Evolutionary conservation across 1,284 basidiomycete genomes (phyloP).

Genomic region (Heterobasidion parviporum): DNA sequence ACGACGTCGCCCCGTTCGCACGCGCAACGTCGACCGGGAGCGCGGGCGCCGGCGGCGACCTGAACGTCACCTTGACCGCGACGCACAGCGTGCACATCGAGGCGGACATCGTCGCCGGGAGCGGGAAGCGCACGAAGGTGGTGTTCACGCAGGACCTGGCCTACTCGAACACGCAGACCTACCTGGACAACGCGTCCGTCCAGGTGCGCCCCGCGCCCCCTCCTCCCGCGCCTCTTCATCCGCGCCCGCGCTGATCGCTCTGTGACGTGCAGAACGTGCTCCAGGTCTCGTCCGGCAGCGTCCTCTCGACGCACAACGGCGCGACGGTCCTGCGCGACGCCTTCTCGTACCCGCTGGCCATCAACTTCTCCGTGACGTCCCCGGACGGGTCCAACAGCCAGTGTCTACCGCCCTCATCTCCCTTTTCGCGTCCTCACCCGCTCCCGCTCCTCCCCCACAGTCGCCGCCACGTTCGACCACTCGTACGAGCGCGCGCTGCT

Average conservation of each 20-base stretch:
- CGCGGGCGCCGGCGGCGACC: constrained; percentile 29
- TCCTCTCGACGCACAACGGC: constrained; percentile 55
- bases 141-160: constrained; percentile 44
- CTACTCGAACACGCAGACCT: constrained; percentile 50
- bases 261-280: constrained; percentile 39
- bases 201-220: constrained; percentile 31
- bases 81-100: constrained; percentile 47
- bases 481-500: constrained; percentile 52
- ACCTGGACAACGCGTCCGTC: constrained; percentile 35
- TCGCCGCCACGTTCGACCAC: constrained; percentile 52
- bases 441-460: constrained; percentile 21
- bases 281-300: constrained; percentile 49
- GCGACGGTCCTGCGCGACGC: constrained; percentile 41
- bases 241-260: not conserved
- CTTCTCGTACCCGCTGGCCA: constrained; percentile 58
- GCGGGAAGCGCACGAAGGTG: constrained; percentile 42
- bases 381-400: constrained; percentile 41
- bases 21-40: constrained; percentile 38
- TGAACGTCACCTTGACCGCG: constrained; percentile 49
- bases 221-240: not conserved
- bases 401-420: constrained; percentile 13
- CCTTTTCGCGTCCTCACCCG: not conserved
- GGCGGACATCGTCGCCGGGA: constrained; percentile 48
- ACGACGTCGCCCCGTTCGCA: constrained; percentile 51
- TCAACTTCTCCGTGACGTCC: constrained; percentile 45